Evolutionary conservation across 352 stramenopile genomes (phyloP).

Genomic region (Phytophthora kernoviae): DNA sequence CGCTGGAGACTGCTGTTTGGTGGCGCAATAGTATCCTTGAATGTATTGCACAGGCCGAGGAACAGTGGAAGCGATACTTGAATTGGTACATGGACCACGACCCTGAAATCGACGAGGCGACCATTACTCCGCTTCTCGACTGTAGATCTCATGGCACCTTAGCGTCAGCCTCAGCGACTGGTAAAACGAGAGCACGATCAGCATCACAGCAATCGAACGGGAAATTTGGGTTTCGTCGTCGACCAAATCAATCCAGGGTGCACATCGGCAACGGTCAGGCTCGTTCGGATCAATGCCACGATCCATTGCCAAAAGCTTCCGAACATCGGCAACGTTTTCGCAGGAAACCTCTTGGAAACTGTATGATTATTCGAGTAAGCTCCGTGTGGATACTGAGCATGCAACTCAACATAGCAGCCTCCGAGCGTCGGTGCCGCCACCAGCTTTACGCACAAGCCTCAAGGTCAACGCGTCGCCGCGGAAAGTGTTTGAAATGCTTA

Average conservation of each 20-base stretch:
- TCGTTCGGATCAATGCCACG: slow-evolving; percentile 78
- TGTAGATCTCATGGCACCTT: slow-evolving; percentile 7
- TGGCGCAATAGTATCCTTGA: slow-evolving; percentile 88
- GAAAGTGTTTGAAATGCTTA: slow-evolving; percentile 81
- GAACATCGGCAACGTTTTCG: slow-evolving; percentile 77
- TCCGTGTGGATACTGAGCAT: slow-evolving; percentile 75
- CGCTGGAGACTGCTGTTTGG: slow-evolving; percentile 82
- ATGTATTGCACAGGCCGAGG: slow-evolving; percentile 83
- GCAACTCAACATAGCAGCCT: slow-evolving; percentile 45
- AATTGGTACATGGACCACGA: slow-evolving; percentile 90
- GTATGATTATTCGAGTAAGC: slow-evolving; percentile 74
- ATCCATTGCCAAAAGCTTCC: slow-evolving; percentile 81
- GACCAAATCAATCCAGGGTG: slow-evolving; percentile 7
- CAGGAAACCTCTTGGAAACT: slow-evolving; percentile 77
- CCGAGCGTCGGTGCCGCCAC: slow-evolving; percentile 39
- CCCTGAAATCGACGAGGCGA: slow-evolving; percentile 42
- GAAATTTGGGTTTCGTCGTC: slow-evolving; percentile 8
- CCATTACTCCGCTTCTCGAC: slow-evolving; percentile 20
- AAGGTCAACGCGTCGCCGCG: slow-evolving; percentile 69
- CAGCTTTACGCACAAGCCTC: slow-evolving; percentile 72
- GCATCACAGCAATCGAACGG: slow-evolving; percentile 25
- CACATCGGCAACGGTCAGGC: slow-evolving; percentile 42
- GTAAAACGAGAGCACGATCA: slow-evolving; percentile 9
- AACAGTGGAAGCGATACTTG: slow-evolving; percentile 86
- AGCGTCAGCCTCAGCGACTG: neutral